phyloP scores from a whole-genome alignment of 139 green algal species.

The Coelastrella sp. region DNA sequence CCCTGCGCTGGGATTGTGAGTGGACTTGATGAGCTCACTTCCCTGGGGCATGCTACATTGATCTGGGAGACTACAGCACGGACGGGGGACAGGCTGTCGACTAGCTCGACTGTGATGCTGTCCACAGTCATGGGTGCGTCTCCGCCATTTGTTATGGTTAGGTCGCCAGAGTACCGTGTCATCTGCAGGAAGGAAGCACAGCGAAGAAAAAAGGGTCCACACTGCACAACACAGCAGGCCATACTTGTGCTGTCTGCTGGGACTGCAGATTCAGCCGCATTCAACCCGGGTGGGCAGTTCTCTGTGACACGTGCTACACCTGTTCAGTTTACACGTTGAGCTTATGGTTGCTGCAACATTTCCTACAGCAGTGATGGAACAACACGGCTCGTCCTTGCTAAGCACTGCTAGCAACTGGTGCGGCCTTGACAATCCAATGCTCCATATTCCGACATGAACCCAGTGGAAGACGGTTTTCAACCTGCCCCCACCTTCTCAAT shows the following conservation, averaged over 20 bases:
- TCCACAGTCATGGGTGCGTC: background rate
- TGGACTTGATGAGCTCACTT: background rate
- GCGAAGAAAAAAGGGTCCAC: background rate
- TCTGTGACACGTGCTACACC: too few relatives aligned
- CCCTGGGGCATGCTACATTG: background rate
- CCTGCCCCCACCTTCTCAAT: background rate
- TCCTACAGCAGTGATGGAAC: too few relatives aligned
- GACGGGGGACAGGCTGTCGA: background rate
- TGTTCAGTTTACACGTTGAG: too few relatives aligned
- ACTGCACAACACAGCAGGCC: background rate
- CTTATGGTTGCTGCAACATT: too few relatives aligned
- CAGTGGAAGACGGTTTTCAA: too few relatives aligned
- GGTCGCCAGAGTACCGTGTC: background rate
- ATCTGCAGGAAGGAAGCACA: background rate
- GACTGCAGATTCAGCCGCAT: too few relatives aligned
- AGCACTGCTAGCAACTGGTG: too few relatives aligned
- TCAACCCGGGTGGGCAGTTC: too few relatives aligned
- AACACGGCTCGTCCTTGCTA: too few relatives aligned
- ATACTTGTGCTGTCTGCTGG: too few relatives aligned
- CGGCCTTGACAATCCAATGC: too few relatives aligned
- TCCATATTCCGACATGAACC: too few relatives aligned
- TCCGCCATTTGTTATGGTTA: background rate
- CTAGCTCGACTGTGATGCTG: slow-evolving; percentile 11
- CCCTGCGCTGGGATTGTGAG: background rate
- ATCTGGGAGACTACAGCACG: background rate